Conservation (phyloP, 345 rosid species). For the Aurinia saxatilis region DNA sequence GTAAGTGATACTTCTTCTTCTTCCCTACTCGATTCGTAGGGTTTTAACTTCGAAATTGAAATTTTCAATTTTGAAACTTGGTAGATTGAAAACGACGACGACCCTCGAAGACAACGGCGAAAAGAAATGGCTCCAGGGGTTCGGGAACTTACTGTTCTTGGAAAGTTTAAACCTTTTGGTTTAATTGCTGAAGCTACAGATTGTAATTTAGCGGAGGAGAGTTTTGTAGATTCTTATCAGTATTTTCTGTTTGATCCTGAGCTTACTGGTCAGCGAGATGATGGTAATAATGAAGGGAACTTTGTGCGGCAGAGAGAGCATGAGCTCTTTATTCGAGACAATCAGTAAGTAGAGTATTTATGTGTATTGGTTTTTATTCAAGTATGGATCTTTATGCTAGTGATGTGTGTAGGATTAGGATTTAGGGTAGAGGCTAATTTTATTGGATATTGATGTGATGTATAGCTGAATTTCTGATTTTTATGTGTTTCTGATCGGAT, state of each 20-base stretch:
- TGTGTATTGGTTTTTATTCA: background rate
- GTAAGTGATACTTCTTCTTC: background rate
- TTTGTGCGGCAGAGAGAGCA: conserved; percentile 45
- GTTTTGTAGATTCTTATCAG: conserved; percentile 44
- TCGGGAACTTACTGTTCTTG: conserved; percentile 66
- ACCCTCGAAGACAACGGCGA: background rate
- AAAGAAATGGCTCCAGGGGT: conserved; percentile 47
- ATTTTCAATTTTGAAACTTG: background rate
- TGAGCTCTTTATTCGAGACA: conserved; percentile 81
- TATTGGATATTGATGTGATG: background rate
- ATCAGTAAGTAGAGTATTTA: conserved; percentile 35
- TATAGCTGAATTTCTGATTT: no score
- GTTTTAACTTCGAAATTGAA: background rate
- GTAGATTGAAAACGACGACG: background rate
- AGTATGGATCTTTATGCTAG: background rate
- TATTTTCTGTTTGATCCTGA: conserved; percentile 73
- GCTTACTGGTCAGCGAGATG: conserved; percentile 39
- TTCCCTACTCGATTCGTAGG: background rate
- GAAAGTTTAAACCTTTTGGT: conserved; percentile 94
- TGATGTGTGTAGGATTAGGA: background rate
- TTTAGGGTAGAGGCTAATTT: conserved; percentile 1
- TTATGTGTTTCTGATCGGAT: conserved; percentile 3
- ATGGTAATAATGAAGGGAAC: conserved; percentile 27
- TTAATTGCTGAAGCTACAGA: conserved; percentile 80
- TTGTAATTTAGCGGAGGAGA: conserved; percentile 39